These are phyloP conservation scores for Flammula alnicola DNA, from an alignment of 1,284 basidiomycete species.

Conservation along the genomic window DNA sequence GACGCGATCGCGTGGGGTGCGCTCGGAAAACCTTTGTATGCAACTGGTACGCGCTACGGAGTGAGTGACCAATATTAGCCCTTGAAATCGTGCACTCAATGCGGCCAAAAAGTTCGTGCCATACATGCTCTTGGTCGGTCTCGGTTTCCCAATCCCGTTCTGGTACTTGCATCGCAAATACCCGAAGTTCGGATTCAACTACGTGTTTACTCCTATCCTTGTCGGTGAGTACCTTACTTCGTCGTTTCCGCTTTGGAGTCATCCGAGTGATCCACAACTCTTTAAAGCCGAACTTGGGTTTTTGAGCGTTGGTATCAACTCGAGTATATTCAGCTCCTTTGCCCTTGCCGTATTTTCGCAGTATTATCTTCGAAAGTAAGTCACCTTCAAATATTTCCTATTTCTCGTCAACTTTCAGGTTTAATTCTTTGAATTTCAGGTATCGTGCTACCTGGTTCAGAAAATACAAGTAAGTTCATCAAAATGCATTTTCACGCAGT, in stretches of 20 bases:
- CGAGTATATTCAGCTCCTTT: constrained; percentile 53
- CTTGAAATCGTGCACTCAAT: background rate
- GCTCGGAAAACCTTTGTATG: constrained; percentile 56
- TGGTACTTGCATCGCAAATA: constrained; percentile 52
- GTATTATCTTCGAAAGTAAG: constrained; percentile 48
- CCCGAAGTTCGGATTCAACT: constrained; percentile 50
- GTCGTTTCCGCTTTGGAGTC: background rate
- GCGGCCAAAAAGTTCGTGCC: constrained; percentile 41
- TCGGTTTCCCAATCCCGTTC: constrained; percentile 57
- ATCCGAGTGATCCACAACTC: background rate
- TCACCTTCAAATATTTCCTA: background rate
- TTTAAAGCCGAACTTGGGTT: constrained; percentile 36
- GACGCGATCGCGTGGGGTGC: constrained; percentile 65
- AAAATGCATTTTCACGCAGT: background rate
- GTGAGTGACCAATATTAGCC: constrained; percentile 9
- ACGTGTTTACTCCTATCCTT: constrained; percentile 54
- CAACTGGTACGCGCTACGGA: constrained; percentile 48
- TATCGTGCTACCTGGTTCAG: constrained; percentile 54
- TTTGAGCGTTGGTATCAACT: constrained; percentile 58
- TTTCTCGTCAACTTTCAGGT: background rate
- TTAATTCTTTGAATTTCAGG: background rate
- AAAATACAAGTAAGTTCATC: constrained; percentile 52
- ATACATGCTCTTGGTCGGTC: constrained; percentile 55
- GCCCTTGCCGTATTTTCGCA: constrained; percentile 58
- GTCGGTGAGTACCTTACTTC: background rate